Evolutionary conservation across 768 basidiomycete species (phyloP).

Genomic region (Scleroderma bovista): DNA sequence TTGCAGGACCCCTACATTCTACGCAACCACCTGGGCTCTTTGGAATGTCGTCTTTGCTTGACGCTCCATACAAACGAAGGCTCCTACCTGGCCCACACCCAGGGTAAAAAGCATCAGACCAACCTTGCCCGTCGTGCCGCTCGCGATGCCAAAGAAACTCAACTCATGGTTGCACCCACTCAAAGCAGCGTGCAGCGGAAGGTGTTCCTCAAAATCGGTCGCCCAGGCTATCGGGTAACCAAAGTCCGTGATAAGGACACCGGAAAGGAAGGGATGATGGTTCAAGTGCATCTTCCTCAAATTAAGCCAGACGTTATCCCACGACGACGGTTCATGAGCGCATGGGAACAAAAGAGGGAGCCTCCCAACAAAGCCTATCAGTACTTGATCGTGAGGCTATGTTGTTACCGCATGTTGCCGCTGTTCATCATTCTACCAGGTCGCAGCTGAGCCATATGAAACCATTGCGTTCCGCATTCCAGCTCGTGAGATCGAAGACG

Average conservation of each 20-base stretch:
- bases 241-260: conserved; percentile 91
- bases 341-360: conserved; percentile 95
- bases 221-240: conserved; percentile 93
- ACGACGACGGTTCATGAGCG: conserved; percentile 89
- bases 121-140: conserved; percentile 96
- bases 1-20: conserved; percentile 93
- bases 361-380: conserved; percentile 95
- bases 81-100: conserved; percentile 97
- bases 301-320: conserved; percentile 84
- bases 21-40: conserved; percentile 95
- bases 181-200: conserved; percentile 82
- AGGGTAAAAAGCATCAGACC: conserved; percentile 99
- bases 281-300: conserved; percentile 93
- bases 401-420: not conserved
- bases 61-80: conserved; percentile 99
- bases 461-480: conserved; percentile 99
- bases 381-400: conserved; percentile 81
- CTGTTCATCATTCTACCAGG: conserved; percentile 50
- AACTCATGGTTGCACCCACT: conserved; percentile 81
- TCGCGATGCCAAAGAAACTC: conserved; percentile 92
- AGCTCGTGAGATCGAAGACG: conserved; percentile 94
- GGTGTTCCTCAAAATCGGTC: conserved; percentile 94
- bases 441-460: conserved; percentile 99
- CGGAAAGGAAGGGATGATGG: conserved; percentile 94
- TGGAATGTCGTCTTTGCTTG: conserved; percentile 96